These are phyloP conservation scores for Xylaria sp. DNA, from an alignment of 2,329 filamentous ascomycete genomes.

Conservation along the genomic window DNA sequence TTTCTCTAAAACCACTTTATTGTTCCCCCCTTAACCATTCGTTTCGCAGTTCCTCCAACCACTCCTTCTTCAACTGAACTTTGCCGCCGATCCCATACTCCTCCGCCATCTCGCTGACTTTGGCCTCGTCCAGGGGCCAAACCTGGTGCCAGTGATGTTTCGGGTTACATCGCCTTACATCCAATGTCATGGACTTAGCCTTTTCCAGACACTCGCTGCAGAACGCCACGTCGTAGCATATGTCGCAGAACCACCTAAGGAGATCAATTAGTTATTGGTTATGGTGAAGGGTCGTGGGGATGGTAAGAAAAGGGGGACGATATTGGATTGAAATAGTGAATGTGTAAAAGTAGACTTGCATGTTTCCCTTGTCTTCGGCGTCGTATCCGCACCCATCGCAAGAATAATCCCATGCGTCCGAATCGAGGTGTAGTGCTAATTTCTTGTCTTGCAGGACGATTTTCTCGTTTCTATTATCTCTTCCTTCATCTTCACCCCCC, in stretches of 20 bases:
- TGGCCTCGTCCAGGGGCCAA: slow-evolving; percentile 15
- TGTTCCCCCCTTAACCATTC: slow-evolving; percentile 21
- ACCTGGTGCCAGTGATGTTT: slow-evolving; percentile 22
- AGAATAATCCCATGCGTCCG: slow-evolving; percentile 6
- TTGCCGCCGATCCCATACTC: slow-evolving; percentile 12
- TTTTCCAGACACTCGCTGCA: slow-evolving; percentile 24
- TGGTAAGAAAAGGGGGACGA: no score
- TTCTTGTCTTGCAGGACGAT: neutral
- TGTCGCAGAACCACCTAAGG: slow-evolving; percentile 23
- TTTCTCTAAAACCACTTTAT: neutral
- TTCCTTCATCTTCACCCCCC: neutral
- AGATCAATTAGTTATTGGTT: neutral
- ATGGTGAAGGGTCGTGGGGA: neutral
- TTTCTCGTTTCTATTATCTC: neutral
- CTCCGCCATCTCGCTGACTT: slow-evolving; percentile 7
- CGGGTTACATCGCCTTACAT: slow-evolving; percentile 19
- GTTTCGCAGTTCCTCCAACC: slow-evolving; percentile 19
- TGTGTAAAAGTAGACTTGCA: slow-evolving; percentile 6
- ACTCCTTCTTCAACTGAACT: slow-evolving; percentile 20
- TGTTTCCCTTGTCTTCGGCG: slow-evolving; percentile 9
- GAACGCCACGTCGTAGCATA: slow-evolving; percentile 14
- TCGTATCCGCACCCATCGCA: slow-evolving; percentile 21
- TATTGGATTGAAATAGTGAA: neutral
- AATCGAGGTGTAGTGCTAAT: slow-evolving; percentile 13
- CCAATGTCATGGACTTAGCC: slow-evolving; percentile 14